Evolutionary conservation across 2,329 filamentous ascomycete species (phyloP).

Genomic region (Ophiostoma tasmaniense): DNA sequence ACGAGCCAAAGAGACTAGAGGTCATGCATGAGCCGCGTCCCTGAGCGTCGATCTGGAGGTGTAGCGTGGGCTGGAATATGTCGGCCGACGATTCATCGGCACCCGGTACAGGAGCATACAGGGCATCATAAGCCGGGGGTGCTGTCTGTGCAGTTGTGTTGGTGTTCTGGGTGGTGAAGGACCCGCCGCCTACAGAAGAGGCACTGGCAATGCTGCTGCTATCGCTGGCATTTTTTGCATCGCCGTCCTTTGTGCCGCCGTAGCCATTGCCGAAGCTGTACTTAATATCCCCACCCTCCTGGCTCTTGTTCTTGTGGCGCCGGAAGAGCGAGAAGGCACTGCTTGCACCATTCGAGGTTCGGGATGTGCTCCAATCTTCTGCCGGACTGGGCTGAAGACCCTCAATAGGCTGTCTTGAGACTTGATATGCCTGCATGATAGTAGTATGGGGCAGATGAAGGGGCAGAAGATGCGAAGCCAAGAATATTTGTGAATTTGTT

Average conservation of each 20-base stretch:
- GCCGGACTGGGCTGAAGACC: background rate
- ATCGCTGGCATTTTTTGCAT: background rate
- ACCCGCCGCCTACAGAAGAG: background rate
- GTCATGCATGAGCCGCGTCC: background rate
- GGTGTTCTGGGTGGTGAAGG: background rate
- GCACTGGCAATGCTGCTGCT: background rate
- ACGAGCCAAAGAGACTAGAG: background rate
- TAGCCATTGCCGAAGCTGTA: background rate
- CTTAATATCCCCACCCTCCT: background rate
- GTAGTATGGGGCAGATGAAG: background rate
- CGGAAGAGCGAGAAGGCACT: background rate
- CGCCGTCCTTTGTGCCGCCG: background rate
- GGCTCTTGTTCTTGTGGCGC: background rate
- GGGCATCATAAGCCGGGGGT: constrained; percentile 17
- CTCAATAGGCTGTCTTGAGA: background rate
- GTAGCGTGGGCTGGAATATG: constrained; percentile 23
- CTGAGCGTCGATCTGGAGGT: constrained; percentile 40
- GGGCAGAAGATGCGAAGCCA: background rate
- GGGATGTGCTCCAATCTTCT: background rate
- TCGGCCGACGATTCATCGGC: background rate
- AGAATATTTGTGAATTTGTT: background rate
- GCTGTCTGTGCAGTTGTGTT: constrained; percentile 9
- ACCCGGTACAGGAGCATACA: constrained; percentile 13
- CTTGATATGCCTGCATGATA: background rate
- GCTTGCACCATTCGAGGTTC: background rate